phyloP scores from a whole-genome alignment of 1,284 basidiomycete genomes.

The Irpex sp. region DNA sequence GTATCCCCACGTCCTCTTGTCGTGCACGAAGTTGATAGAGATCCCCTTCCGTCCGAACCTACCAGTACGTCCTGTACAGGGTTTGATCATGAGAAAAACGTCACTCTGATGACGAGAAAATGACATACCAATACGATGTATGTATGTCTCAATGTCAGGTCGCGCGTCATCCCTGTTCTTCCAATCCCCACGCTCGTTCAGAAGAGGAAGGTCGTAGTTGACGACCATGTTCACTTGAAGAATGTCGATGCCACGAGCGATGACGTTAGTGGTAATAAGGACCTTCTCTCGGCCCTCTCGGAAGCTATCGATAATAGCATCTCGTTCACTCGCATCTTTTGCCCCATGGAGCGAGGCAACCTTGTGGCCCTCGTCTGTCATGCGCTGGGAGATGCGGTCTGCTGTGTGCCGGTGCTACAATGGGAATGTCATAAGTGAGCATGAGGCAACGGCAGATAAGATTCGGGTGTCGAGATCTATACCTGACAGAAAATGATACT shows the following conservation, averaged over 20 bases:
- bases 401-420: conserved; percentile 83
- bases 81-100: not conserved
- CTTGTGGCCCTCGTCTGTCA: conserved; percentile 93
- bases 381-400: conserved; percentile 87
- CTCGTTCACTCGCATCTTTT: conserved; percentile 87
- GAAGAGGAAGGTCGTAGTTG: conserved; percentile 95
- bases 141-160: conserved; percentile 96
- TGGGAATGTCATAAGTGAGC: not conserved
- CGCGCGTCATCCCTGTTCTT: conserved; percentile 39
- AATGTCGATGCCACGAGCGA: conserved; percentile 98
- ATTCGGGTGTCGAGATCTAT: not conserved
- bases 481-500: conserved; percentile 97
- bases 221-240: conserved; percentile 99
- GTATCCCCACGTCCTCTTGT: conserved; percentile 78
- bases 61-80: conserved; percentile 77
- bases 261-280: conserved; percentile 98
- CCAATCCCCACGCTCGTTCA: conserved; percentile 59
- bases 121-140: conserved; percentile 90
- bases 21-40: conserved; percentile 95
- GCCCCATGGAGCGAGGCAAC: conserved; percentile 96
- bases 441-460: not conserved
- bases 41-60: conserved; percentile 94
- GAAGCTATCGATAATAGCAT: conserved; percentile 93
- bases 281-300: conserved; percentile 96
- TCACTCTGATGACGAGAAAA: not conserved